These are phyloP conservation scores for Lasiodiplodia theobromae DNA, from an alignment of 2,329 filamentous ascomycete species.

Conservation along the genomic window DNA sequence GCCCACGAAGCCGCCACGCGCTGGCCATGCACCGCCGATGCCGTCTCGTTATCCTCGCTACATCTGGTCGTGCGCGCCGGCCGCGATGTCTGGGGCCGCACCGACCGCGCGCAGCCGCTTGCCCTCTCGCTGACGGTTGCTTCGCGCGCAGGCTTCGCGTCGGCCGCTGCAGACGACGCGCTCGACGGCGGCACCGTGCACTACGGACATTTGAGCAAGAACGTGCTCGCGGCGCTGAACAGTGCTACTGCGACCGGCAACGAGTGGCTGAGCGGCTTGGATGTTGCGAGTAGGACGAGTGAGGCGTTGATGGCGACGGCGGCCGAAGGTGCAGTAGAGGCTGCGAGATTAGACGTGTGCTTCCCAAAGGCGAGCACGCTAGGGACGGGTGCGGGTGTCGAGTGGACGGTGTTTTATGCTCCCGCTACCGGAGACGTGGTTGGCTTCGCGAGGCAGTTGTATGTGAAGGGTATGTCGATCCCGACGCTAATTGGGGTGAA, in stretches of 20 bases:
- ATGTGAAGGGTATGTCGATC: conserved; percentile 65
- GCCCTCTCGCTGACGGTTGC: conserved; percentile 66
- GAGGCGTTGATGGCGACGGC: conserved; percentile 36
- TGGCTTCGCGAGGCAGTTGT: conserved; percentile 43
- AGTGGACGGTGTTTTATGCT: conserved; percentile 24
- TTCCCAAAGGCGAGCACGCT: conserved; percentile 74
- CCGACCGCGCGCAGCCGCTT: conserved; percentile 66
- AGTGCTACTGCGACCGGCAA: neutral
- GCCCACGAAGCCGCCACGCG: conserved; percentile 34
- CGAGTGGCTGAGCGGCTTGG: conserved; percentile 39
- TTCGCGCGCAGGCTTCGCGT: conserved; percentile 63
- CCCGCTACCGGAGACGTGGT: conserved; percentile 63
- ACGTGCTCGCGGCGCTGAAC: conserved; percentile 55
- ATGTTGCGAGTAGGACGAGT: conserved; percentile 35
- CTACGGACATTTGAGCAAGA: conserved; percentile 75
- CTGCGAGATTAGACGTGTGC: conserved; percentile 61
- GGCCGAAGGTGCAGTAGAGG: conserved; percentile 38
- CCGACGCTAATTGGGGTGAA: conserved; percentile 78
- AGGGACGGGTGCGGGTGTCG: conserved; percentile 66
- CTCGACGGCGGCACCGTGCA: conserved; percentile 76
- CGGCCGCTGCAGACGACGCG: conserved; percentile 65
- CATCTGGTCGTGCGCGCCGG: conserved; percentile 63
- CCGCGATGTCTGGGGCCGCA: conserved; percentile 73
- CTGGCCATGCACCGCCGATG: conserved; percentile 41
- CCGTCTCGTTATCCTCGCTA: conserved; percentile 69